phyloP scores from a whole-genome alignment of 371 early-diverging fungal genomes.

The Mortierella sp. region DNA sequence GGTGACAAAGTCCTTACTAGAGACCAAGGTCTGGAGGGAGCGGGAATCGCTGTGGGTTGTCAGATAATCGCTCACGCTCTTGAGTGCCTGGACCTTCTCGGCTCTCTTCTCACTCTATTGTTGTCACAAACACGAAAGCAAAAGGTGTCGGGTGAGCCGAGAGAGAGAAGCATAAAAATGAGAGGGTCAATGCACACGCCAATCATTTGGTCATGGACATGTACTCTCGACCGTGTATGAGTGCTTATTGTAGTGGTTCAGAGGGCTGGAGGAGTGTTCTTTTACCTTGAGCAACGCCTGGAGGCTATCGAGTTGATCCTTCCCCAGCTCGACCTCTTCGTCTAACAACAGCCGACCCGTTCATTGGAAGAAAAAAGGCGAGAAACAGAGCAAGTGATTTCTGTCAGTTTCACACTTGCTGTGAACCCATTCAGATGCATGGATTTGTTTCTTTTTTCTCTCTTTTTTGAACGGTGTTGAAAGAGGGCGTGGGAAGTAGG shows the following conservation, averaged over 20 bases:
- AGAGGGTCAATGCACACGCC: neutral
- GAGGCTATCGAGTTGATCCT: constrained; percentile 41
- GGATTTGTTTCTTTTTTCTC: neutral
- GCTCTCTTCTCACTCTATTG: constrained; percentile 29
- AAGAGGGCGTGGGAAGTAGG: constrained; percentile 11
- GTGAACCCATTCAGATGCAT: neutral
- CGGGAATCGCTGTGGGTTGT: constrained; percentile 36
- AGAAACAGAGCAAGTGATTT: constrained; percentile 7
- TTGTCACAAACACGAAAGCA: neutral
- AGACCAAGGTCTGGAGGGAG: constrained; percentile 34
- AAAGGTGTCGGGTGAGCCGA: neutral
- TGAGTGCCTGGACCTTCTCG: constrained; percentile 34
- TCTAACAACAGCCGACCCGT: constrained; percentile 18
- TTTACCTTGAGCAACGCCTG: constrained; percentile 45
- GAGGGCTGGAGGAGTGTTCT: neutral
- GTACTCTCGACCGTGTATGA: neutral
- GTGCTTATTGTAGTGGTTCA: neutral
- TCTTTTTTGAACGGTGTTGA: constrained; percentile 17
- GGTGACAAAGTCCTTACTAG: constrained; percentile 28
- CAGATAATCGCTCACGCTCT: constrained; percentile 46
- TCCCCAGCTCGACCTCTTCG: constrained; percentile 37
- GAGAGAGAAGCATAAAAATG: neutral
- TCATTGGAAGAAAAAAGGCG: constrained; percentile 15
- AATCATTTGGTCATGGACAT: neutral
- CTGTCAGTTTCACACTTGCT: constrained; percentile 2